Base-by-base conservation (phyloP, 1,284 basidiomycete genomes). In the Xerocomus subilludens region DNA sequence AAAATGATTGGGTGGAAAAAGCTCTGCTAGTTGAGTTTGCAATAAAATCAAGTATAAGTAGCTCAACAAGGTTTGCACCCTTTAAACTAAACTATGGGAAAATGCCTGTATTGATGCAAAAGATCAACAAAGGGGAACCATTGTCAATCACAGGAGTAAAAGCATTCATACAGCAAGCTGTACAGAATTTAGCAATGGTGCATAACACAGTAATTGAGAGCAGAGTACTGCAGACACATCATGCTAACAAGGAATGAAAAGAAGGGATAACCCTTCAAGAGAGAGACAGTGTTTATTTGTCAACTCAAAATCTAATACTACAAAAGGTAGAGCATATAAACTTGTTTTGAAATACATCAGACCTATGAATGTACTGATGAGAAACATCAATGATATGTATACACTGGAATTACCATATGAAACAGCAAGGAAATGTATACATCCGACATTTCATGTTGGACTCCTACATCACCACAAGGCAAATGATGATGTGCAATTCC, bases 191-290 rank as follows among this genome's bases (percentile, higher is more conserved):
- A 10, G 36, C 38, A 10, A 62, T 62, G 59, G 59, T 27, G 7
- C 59, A 62, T 18, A 23, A 62, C 30, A 27, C 59, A 25, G 42
- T 62, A 20, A 62, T 62, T 42, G 36, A 62, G 59, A 62, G 59
- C 36, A 3, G 36, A 9, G 27, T 62, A 14, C 8, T 42, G 7
- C 59, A 62, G n/a, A n/a, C 27, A 10, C 18, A 62, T 30, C 36
- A 62, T n/a, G 59, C 20, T 7, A 62, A 62, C 30, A 42, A 30
- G 14, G 21, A 9, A 42, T 5, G 14, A n/a, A 18, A 5, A 6
- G n/a, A 9, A 62, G 9, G 36, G 36, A 4, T 7, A 42, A n/a
- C 4, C 59, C 27, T 62, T 9, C 8, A 30, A 10, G 59, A 6
- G 11, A 38, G 51, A 5, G 51, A 53, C 5, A 27, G 14, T 4